Conservation (phyloP, 2,329 filamentous ascomycete genomes). For the Diaporthe citri region DNA sequence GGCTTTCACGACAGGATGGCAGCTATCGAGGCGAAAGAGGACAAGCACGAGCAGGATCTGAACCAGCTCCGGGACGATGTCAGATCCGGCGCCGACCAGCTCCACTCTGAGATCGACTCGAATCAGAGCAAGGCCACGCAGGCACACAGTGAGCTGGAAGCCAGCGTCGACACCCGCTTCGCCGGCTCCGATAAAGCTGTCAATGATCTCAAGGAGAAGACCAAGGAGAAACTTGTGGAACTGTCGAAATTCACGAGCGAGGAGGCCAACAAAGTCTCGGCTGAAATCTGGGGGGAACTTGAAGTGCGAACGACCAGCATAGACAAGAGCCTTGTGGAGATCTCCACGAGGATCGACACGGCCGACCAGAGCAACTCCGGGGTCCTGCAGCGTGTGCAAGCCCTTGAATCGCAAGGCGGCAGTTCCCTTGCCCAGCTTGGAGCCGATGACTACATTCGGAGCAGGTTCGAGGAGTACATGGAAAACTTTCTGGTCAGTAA, state of each 20-base stretch:
- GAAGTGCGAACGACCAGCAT: too few relatives aligned
- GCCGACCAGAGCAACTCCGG: too few relatives aligned
- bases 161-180: neutral
- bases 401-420: too few relatives aligned
- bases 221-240: fast-evolving
- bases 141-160: neutral
- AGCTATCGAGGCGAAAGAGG: neutral
- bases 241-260: too few relatives aligned
- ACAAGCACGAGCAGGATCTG: neutral
- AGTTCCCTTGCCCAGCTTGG: too few relatives aligned
- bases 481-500: neutral
- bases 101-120: neutral
- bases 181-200: too few relatives aligned
- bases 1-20: neutral
- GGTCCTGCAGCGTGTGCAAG: too few relatives aligned
- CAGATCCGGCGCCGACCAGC: neutral
- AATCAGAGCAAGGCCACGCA: neutral
- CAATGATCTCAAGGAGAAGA: neutral
- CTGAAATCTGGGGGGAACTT: too few relatives aligned
- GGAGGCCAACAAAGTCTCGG: too few relatives aligned
- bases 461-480: neutral
- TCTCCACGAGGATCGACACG: neutral
- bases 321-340: too few relatives aligned
- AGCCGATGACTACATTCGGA: too few relatives aligned
- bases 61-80: neutral